Conservation (phyloP, 768 basidiomycete species). For the Phaeotremella fagi region DNA sequence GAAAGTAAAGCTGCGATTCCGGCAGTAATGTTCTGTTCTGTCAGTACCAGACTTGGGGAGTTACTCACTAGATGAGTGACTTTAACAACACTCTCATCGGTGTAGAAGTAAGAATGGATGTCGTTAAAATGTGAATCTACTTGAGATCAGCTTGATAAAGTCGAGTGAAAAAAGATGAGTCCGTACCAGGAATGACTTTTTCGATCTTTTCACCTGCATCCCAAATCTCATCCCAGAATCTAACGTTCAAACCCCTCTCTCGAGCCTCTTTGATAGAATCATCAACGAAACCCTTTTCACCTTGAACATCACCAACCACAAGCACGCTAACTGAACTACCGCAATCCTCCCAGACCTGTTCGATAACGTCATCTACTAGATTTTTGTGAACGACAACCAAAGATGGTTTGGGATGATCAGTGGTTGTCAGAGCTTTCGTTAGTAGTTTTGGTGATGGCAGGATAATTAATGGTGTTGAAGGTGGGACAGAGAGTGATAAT, state of each 20-base stretch:
- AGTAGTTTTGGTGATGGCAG: conserved; percentile 64
- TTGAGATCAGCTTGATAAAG: conserved; percentile 8
- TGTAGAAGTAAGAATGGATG: conserved; percentile 52
- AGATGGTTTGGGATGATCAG: conserved; percentile 22
- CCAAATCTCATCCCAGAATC: conserved; percentile 63
- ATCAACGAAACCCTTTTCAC: conserved; percentile 47
- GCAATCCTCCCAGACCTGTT: conserved; percentile 60
- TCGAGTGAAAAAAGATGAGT: too few species aligned
- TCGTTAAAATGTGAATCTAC: conserved; percentile 22
- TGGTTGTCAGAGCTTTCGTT: conserved; percentile 49
- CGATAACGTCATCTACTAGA: conserved; percentile 53
- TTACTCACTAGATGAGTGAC: conserved; percentile 61
- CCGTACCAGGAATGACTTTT: conserved; percentile 33
- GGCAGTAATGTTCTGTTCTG: conserved; percentile 65
- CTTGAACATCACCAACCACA: conserved; percentile 60
- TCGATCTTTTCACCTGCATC: conserved; percentile 57
- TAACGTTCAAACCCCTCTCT: conserved; percentile 48
- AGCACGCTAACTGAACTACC: conserved; percentile 62
- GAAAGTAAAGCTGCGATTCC: conserved; percentile 76
- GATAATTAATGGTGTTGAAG: conserved; percentile 25
- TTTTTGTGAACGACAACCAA: conserved; percentile 26
- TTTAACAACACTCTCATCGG: conserved; percentile 49
- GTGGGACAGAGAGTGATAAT: conserved; percentile 24
- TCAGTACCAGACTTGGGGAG: neutral
- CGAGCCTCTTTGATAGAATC: conserved; percentile 57